These are phyloP conservation scores for Neohortaea acidophila DNA, from an alignment of 495 filamentous ascomycete genomes.

Conservation along the genomic window DNA sequence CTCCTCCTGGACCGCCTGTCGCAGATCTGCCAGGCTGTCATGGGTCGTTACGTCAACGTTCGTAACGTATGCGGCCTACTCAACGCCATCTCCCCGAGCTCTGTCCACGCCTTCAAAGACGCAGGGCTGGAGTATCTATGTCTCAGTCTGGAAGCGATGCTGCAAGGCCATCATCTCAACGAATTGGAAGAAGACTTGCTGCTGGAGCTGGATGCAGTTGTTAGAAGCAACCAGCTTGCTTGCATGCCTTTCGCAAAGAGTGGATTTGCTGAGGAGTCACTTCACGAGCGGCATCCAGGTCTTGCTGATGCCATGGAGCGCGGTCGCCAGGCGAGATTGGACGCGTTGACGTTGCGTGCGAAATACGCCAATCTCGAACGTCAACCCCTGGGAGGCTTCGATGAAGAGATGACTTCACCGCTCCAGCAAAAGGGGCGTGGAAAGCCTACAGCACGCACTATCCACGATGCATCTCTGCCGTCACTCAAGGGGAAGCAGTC, in stretches of 20 bases:
- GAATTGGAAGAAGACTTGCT: slow-evolving; percentile 78
- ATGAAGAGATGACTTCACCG: slow-evolving; percentile 9
- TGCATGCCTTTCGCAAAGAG: slow-evolving; percentile 60
- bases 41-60: slow-evolving; percentile 76
- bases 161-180: slow-evolving; percentile 74
- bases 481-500: slow-evolving; percentile 50
- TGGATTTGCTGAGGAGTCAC: slow-evolving; percentile 50
- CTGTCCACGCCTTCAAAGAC: slow-evolving; percentile 73
- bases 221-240: slow-evolving; percentile 65
- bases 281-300: slow-evolving; percentile 58
- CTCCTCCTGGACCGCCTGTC: slow-evolving; percentile 85
- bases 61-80: slow-evolving; percentile 76
- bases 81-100: slow-evolving; percentile 68
- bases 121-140: slow-evolving; percentile 82
- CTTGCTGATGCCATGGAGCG: slow-evolving; percentile 37
- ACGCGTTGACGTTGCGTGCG: slow-evolving; percentile 43
- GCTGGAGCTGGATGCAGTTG: slow-evolving; percentile 57
- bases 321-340: slow-evolving; percentile 41
- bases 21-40: slow-evolving; percentile 72
- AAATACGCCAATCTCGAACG: slow-evolving; percentile 18
- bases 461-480: slow-evolving; percentile 27
- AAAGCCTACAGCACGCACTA: no score
- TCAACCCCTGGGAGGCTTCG: slow-evolving; percentile 27
- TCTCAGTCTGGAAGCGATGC: slow-evolving; percentile 72
- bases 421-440: slow-evolving; percentile 7